Percentiles rank a stretch among this genome's conserved stretches.
Evolutionary conservation across 2,329 filamentous ascomycete species (phyloP).

Genomic region (Claviceps quebecensis): DNA sequence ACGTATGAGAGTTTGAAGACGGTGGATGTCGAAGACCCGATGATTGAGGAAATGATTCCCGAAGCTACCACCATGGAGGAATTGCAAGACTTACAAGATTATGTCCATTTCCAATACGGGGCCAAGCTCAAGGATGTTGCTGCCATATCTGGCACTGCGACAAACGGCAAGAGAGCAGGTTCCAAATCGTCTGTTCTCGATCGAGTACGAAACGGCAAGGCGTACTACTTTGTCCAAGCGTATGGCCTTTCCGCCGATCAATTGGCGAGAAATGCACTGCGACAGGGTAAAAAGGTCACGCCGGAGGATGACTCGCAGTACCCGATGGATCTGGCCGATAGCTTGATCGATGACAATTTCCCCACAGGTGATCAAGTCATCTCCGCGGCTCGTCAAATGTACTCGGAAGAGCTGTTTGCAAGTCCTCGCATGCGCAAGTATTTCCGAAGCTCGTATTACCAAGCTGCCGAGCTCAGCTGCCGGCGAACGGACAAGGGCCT

Average conservation of each 20-base stretch:
- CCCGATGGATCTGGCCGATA: conserved; percentile 79
- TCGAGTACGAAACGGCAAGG: conserved; percentile 64
- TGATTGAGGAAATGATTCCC: conserved; percentile 71
- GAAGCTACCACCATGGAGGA: conserved; percentile 82
- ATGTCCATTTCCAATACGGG: conserved; percentile 87
- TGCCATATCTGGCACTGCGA: conserved; percentile 45
- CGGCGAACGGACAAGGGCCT: conserved; percentile 86
- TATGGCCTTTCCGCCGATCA: conserved; percentile 85
- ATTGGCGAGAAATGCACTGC: conserved; percentile 73
- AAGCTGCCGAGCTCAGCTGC: conserved; percentile 72
- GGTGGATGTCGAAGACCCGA: conserved; percentile 51
- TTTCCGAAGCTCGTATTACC: conserved; percentile 71
- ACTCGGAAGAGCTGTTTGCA: conserved; percentile 76
- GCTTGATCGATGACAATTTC: conserved; percentile 58
- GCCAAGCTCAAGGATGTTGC: conserved; percentile 70
- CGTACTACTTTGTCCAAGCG: conserved; percentile 70
- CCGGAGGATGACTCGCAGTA: conserved; percentile 71
- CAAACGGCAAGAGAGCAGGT: conserved; percentile 67
- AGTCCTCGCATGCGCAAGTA: conserved; percentile 83
- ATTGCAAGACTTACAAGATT: conserved; percentile 90
- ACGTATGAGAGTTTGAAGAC: conserved; percentile 60
- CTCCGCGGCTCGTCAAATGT: conserved; percentile 70
- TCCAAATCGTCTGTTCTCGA: conserved; percentile 71
- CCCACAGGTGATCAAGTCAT: conserved; percentile 63
- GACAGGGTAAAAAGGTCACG: conserved; percentile 62